Percentiles rank a stretch among this genome's conserved stretches.
Conservation (phyloP, 169 alveolate genomes). For the Cryptosporidium xiaoi region DNA sequence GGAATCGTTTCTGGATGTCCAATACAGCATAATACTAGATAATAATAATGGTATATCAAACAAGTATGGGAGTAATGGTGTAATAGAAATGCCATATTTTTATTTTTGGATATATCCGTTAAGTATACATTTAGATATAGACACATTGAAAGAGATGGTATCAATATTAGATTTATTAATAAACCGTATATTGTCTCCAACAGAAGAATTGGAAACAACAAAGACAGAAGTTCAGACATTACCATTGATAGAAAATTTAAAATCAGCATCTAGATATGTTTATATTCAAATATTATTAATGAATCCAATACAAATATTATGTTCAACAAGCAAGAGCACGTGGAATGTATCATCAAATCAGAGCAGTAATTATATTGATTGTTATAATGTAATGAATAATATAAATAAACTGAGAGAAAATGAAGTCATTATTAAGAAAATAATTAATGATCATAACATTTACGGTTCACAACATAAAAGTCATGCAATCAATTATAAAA, state of each 20-base stretch:
- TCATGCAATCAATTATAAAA: not conserved
- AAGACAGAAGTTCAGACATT: conserved; percentile 3
- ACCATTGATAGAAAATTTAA: conserved; percentile 44
- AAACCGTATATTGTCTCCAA: conserved; percentile 30
- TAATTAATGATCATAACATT: not conserved
- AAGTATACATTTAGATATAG: conserved; percentile 63
- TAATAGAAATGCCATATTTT: conserved; percentile 45
- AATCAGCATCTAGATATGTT: conserved; percentile 15
- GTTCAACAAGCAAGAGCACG: conserved; percentile 59
- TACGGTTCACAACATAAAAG: not conserved
- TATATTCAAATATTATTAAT: conserved; percentile 51
- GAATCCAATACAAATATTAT: conserved; percentile 59
- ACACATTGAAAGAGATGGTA: conserved; percentile 38
- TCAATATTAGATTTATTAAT: conserved; percentile 26
- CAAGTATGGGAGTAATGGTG: conserved; percentile 63
- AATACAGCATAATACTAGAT: conserved; percentile 15
- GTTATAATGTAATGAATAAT: conserved; percentile 41
- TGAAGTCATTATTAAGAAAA: conserved; percentile 20
- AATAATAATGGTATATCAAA: conserved; percentile 19
- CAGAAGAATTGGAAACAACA: conserved; percentile 29
- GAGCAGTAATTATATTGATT: conserved; percentile 5
- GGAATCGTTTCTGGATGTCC: conserved; percentile 42
- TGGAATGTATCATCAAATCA: conserved; percentile 28
- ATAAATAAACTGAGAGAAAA: conserved; percentile 10
- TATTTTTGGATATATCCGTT: conserved; percentile 65